Base-by-base conservation (phyloP, 352 stramenopile species). In the Globisporangium solare region DNA sequence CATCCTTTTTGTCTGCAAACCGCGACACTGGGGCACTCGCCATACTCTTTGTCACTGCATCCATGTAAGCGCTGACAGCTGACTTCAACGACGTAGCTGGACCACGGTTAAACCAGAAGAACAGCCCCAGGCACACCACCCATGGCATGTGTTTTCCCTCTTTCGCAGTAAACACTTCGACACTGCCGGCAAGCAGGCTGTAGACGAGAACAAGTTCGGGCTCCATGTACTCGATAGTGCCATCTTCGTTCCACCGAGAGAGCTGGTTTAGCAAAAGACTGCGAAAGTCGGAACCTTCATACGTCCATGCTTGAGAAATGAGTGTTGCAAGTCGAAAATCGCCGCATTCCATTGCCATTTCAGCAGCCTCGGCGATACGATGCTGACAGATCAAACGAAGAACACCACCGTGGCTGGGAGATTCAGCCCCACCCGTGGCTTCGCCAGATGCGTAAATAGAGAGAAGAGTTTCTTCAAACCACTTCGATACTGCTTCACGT, bases 31-130 rank as follows among this genome's bases (percentile, higher is more conserved):
- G 65, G 50, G 54, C 60, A 49, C 64, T 64, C 24, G 70, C 71
- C 45, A 79, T 54, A 17, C 66, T 13, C 27, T 84, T 86, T 24
- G 60, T 61, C 20, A 86, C 74, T 31, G 73, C 63, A 15, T 71
- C 59, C 32, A 73, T 46, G 22, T 83, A 83, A 43, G 73, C 60
- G 17, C 52, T 35, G 24, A 92, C 58, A 7, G 74, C 76, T 3
- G 63, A 66, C 43, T 79, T 76, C 0, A 90, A 58, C 13, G 72
- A 72, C 27, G 66, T 78, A 6, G 71, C 69, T 13, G 76, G 73
- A 1, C 78, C 76, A 21, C 71, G 61, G 47, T 79, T 80, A 61
- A 86, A 92, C 82, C 82, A 92, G 40, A 88, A 67, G 56, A 87
- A 81, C 6, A 88, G 61, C 22, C 80, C 78, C 20, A 92, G 66